Base-by-base conservation (phyloP, 2,329 filamentous ascomycete genomes). In the Talaromyces sp. region DNA sequence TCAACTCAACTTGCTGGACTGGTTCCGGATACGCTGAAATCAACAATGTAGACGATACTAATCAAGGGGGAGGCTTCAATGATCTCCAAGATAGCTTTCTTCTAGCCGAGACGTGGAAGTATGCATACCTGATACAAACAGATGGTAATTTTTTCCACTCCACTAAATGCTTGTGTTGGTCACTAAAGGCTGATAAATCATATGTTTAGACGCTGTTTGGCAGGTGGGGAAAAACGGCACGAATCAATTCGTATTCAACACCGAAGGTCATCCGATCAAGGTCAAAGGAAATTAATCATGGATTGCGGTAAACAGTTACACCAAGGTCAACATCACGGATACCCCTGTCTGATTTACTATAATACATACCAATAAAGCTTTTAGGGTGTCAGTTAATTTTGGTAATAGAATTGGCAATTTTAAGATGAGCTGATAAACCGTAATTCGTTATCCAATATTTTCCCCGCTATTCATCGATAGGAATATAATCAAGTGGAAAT, bases 71-170 rank as follows among this genome's bases (percentile, higher is more conserved):
- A 1, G 73, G 75, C 0, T 85, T 82, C 62, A 73, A 74, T 43
- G 84, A 96, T 72, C 87, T 88, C 71, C 89, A 93, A 80, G 90
- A 96, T 77, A 93, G 89, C 69, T 96, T 95, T 77, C 87, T 89
- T 79, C 91, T 96, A 72, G 91, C 91, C 0, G 91, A 96, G 78
- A 89, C 92, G 64, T 72, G 96, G 73, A 96, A 96, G 80, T 96
- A 96, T 73, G 78, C 83, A 60, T 96, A 89, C 75, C 72, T 96
- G 67, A 89, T 90, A 61, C 85, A 86, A 70, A 81, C 84, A 0
- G 66, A 68, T n/a, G 71, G 71, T 73, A 67, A 62, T 65, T 63
- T 49, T 21, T 8, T 35, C 32, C 32, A 35, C 32, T 35, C 32
- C 4, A 35, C 35, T 4, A 49, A 10, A 24, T 10, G 26, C 41